These are phyloP conservation scores for Candida sonorensis DNA, from an alignment of 805 yeast genomes.

Conservation along the genomic window DNA sequence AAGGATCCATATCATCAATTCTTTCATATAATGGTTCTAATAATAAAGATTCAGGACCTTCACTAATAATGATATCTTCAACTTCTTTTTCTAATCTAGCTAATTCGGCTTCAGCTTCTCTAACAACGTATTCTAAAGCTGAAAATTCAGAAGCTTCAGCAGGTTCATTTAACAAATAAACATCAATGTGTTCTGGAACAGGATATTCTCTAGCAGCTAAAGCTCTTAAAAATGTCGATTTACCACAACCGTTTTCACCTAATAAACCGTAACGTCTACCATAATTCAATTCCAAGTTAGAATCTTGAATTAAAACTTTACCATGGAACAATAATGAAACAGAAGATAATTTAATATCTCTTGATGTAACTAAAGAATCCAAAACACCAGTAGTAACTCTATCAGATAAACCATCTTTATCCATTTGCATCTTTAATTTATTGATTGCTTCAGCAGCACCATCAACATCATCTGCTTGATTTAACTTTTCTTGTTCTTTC, in stretches of 20 bases:
- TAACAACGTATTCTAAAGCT: conserved; percentile 93
- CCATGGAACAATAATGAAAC: conserved; percentile 95
- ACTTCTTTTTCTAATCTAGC: conserved; percentile 86
- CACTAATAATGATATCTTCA: conserved; percentile 81
- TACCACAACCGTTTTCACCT: conserved; percentile 99
- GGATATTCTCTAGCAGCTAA: conserved; percentile 96
- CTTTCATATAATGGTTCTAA: conserved; percentile 90
- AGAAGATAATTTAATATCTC: conserved; percentile 89
- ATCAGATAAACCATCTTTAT: conserved; percentile 89
- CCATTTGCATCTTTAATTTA: conserved; percentile 87
- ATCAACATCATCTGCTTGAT: conserved; percentile 45
- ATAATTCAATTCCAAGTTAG: conserved; percentile 85
- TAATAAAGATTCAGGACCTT: conserved; percentile 87
- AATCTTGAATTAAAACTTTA: conserved; percentile 90
- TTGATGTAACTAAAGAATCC: conserved; percentile 79
- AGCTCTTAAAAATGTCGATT: conserved; percentile 89
- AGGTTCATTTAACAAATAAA: conserved; percentile 92
- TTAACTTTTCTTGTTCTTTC: conserved; percentile 39
- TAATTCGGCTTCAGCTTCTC: conserved; percentile 91
- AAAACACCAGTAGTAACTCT: conserved; percentile 98
- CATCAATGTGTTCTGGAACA: conserved; percentile 84
- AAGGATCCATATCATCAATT: conserved; percentile 92
- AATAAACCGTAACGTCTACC: conserved; percentile 97
- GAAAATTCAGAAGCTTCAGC: conserved; percentile 90
- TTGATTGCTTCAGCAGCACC: conserved; percentile 69